These are phyloP conservation scores for Inonotus hispidus DNA, from an alignment of 1,284 basidiomycete genomes.

Conservation along the genomic window DNA sequence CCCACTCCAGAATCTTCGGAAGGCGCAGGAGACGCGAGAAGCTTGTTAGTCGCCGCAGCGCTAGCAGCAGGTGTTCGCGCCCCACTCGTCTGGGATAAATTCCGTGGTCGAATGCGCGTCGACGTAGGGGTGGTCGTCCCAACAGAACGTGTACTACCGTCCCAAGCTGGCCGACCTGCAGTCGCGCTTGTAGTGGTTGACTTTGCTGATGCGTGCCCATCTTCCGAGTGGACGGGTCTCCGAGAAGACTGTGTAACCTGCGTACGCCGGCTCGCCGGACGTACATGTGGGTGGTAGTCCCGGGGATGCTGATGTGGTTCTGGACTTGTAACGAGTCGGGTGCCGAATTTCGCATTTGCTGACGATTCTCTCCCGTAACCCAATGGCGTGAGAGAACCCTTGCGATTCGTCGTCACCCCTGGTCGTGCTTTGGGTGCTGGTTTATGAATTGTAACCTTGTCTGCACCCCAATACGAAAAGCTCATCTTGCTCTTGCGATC, in stretches of 20 bases:
- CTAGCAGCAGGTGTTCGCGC: conserved; percentile 38
- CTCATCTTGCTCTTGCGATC: conserved; percentile 88
- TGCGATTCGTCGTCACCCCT: conserved; percentile 40
- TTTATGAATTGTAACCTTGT: conserved; percentile 80
- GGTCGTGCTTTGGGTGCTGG: conserved; percentile 53
- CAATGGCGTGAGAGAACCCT: conserved; percentile 39
- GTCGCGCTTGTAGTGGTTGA: conserved; percentile 51
- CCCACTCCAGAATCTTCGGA: conserved; percentile 81
- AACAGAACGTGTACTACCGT: conserved; percentile 48
- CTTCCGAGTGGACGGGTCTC: conserved; percentile 45
- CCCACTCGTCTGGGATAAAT: conserved; percentile 62
- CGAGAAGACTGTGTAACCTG: conserved; percentile 44
- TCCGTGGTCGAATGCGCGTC: conserved; percentile 49
- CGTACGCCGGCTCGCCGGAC: conserved; percentile 61
- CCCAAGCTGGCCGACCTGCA: conserved; percentile 54
- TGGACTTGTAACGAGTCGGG: conserved; percentile 50
- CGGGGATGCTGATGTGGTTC: conserved; percentile 33
- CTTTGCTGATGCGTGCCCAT: conserved; percentile 49
- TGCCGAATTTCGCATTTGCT: conserved; percentile 81
- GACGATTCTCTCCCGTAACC: conserved; percentile 73
- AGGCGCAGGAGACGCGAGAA: conserved; percentile 65
- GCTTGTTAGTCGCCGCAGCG: conserved; percentile 33
- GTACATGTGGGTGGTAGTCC: conserved; percentile 32
- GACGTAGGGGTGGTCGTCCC: conserved; percentile 35
- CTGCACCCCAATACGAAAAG: conserved; percentile 86